Evolutionary conservation across 2,329 filamentous ascomycete genomes (phyloP).

Genomic region (Dendryphion nanum): DNA sequence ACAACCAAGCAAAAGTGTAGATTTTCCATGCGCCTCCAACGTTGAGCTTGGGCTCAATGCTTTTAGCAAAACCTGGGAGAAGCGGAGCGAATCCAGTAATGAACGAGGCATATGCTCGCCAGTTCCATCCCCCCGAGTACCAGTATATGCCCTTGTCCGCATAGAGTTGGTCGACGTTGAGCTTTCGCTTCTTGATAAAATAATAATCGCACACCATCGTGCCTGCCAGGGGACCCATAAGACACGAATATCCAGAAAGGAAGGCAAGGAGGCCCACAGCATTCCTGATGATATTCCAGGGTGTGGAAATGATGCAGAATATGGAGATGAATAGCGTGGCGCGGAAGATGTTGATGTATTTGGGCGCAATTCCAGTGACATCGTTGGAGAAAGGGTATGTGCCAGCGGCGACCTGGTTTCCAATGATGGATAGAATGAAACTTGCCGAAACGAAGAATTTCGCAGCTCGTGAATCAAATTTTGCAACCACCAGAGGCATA

Average conservation of each 20-base stretch:
- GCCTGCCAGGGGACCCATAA: conserved; percentile 37
- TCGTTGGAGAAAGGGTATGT: conserved; percentile 40
- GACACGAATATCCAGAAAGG: conserved; percentile 35
- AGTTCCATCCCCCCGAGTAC: conserved; percentile 33
- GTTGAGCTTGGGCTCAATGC: conserved; percentile 36
- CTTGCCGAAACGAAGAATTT: conserved; percentile 43
- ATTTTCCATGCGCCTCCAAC: conserved; percentile 43
- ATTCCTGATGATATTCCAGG: conserved; percentile 40
- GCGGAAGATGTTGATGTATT: conserved; percentile 38
- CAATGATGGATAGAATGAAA: conserved; percentile 45
- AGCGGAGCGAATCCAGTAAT: conserved; percentile 32
- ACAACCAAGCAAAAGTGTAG: conserved; percentile 45
- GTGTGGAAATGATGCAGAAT: conserved; percentile 34
- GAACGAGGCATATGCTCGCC: conserved; percentile 34
- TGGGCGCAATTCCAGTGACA: conserved; percentile 32
- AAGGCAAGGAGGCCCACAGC: conserved; percentile 34
- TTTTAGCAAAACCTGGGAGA: conserved; percentile 41
- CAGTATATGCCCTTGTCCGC: conserved; percentile 32
- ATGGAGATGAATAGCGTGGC: conserved; percentile 34
- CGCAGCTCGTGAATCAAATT: conserved; percentile 45
- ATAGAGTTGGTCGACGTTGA: conserved; percentile 35
- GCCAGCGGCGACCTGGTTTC: conserved; percentile 43
- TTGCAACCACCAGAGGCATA: conserved; percentile 48
- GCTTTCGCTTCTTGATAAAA: conserved; percentile 34
- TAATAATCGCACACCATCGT: conserved; percentile 38